Conservation (phyloP, 768 basidiomycete species). For the Mycena polygramma region DNA sequence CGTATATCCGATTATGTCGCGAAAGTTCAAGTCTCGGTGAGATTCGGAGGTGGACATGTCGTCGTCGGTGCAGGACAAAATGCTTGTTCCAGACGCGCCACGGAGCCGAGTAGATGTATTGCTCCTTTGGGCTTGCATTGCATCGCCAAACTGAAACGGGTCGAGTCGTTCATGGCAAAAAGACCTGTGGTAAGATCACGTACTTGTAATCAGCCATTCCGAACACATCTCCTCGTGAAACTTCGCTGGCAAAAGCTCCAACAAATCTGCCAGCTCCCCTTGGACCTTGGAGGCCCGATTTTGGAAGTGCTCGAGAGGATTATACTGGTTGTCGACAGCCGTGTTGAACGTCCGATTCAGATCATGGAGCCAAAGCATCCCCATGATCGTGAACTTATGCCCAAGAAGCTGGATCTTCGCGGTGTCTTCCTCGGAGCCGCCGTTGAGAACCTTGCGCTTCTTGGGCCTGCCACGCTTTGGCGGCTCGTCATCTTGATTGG, state of each 20-base stretch:
- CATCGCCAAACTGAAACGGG: no score
- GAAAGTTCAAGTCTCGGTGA: no score
- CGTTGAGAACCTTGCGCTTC: neutral
- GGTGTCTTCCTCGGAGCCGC: neutral
- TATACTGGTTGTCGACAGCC: neutral
- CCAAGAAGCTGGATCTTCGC: neutral
- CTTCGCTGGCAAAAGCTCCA: neutral
- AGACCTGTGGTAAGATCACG: no score
- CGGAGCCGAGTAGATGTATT: no score
- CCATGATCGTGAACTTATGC: neutral
- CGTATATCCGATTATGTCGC: neutral
- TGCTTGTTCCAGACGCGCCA: no score
- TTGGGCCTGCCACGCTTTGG: neutral
- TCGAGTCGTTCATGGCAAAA: no score
- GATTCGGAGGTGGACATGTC: no score
- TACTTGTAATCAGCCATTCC: constrained; percentile 1
- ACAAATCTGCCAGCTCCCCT: neutral
- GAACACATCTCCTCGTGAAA: constrained; percentile 6
- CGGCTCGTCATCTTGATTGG: neutral
- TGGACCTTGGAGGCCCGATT: neutral
- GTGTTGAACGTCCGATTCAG: no score
- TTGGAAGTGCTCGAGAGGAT: neutral
- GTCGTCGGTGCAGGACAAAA: no score
- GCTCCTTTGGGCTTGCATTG: no score
- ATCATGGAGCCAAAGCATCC: no score